phyloP scores from a whole-genome alignment of 2,329 filamentous ascomycete species.

The Passalora sequoiae region DNA sequence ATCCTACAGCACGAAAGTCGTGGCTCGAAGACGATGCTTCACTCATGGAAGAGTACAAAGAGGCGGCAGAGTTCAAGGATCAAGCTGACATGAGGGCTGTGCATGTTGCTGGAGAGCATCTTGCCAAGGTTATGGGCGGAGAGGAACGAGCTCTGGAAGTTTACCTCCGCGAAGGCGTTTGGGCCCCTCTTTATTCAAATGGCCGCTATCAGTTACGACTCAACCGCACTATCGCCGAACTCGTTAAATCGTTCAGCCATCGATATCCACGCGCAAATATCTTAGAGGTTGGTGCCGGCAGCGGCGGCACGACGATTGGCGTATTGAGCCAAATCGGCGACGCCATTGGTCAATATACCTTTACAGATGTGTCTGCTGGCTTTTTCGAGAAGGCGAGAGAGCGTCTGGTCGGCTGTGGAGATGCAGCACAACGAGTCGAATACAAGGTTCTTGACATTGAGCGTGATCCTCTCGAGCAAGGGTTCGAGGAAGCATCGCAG shows the following conservation, averaged over 20 bases:
- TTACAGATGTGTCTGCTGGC: neutral
- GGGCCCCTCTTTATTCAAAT: constrained; percentile 23
- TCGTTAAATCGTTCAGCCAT: neutral
- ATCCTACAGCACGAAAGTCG: constrained; percentile 9
- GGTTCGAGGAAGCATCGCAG: neutral
- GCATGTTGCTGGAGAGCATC: constrained; percentile 31
- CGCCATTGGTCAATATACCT: neutral
- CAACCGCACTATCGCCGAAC: neutral
- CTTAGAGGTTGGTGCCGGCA: constrained; percentile 4
- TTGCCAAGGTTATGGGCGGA: constrained; percentile 35
- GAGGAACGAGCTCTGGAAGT: constrained; percentile 18
- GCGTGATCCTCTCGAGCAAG: neutral
- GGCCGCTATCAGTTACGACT: constrained; percentile 37
- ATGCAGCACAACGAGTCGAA: neutral
- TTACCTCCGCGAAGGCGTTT: constrained; percentile 17
- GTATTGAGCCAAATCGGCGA: neutral
- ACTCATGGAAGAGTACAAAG: constrained; percentile 16
- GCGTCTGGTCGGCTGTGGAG: constrained; percentile 17
- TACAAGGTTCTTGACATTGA: neutral
- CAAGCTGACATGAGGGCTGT: constrained; percentile 17
- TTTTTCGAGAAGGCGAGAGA: neutral
- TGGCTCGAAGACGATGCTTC: constrained; percentile 14
- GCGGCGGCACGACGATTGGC: neutral
- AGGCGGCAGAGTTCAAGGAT: constrained; percentile 8
- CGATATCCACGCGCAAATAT: neutral